A percentile compares a stretch with the other conserved stretches of the same genome.
phyloP scores from a whole-genome alignment of 441 rosid species.

The Erysimum pusillum region DNA sequence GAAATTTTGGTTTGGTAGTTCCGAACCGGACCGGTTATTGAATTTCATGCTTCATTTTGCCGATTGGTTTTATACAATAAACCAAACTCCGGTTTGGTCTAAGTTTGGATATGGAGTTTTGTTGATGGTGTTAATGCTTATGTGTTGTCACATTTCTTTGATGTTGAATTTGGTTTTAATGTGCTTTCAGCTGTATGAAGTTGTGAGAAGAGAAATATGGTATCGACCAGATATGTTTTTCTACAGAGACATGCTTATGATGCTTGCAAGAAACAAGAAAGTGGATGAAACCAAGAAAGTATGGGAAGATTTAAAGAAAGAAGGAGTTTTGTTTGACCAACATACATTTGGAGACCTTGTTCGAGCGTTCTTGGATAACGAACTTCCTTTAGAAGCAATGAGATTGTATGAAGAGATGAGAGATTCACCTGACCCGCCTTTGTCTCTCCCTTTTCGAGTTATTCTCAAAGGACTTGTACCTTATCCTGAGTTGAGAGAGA shows the following conservation, averaged over 20 bases:
- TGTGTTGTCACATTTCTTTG: background rate
- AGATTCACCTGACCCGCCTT: slow-evolving; percentile 81
- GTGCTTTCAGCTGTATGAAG: slow-evolving; percentile 69
- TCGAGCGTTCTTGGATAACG: slow-evolving; percentile 74
- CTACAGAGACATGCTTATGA: slow-evolving; percentile 91
- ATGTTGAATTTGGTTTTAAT: background rate
- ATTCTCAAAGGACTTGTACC: slow-evolving; percentile 84
- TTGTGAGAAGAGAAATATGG: slow-evolving; percentile 93
- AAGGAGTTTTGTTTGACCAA: slow-evolving; percentile 85
- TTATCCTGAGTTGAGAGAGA: slow-evolving; percentile 82
- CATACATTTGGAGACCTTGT: slow-evolving; percentile 89
- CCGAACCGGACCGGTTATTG: background rate
- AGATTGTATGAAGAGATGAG: slow-evolving; percentile 85
- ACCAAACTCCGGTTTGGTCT: too few relatives aligned
- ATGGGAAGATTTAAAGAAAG: slow-evolving; percentile 82
- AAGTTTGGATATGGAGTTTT: background rate
- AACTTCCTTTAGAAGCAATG: slow-evolving; percentile 78
- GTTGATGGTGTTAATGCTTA: background rate
- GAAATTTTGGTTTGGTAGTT: background rate
- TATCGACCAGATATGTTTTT: slow-evolving; percentile 92
- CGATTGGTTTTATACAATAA: background rate
- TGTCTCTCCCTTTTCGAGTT: slow-evolving; percentile 88
- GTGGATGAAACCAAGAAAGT: slow-evolving; percentile 70
- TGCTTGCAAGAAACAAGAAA: slow-evolving; percentile 87
- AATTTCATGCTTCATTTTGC: background rate